Percentiles rank a stretch among this genome's conserved stretches.
Conservation (phyloP, 345 rosid species). For the Nephelium lappaceum region DNA sequence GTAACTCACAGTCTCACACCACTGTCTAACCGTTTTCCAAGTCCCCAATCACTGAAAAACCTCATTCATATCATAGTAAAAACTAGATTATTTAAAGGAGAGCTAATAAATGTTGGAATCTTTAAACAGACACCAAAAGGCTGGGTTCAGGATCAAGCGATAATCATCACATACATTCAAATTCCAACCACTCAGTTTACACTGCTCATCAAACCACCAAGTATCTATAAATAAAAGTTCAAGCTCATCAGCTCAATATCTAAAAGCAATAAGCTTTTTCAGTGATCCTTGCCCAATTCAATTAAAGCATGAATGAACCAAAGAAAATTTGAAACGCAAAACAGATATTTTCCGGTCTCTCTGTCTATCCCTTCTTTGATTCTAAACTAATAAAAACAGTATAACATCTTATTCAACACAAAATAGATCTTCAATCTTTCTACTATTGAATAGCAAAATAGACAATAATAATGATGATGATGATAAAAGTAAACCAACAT, state of each 20-base stretch:
- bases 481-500: background rate
- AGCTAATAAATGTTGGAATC: background rate
- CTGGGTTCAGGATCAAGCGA: background rate
- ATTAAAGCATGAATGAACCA: background rate
- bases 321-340: background rate
- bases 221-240: background rate
- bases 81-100: background rate
- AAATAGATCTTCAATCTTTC: slow-evolving; percentile 10
- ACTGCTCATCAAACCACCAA: background rate
- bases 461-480: background rate
- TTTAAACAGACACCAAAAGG: background rate
- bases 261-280: background rate
- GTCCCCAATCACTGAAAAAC: background rate
- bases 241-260: background rate
- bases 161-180: background rate
- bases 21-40: background rate
- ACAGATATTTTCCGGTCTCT: too few species aligned
- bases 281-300: background rate
- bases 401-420: background rate
- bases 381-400: background rate
- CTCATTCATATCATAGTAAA: background rate
- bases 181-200: background rate
- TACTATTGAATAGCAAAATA: background rate
- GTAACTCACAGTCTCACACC: background rate
- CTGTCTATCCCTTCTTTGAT: too few species aligned